Conservation (phyloP, 768 basidiomycete species). For the Podaxis sp. region DNA sequence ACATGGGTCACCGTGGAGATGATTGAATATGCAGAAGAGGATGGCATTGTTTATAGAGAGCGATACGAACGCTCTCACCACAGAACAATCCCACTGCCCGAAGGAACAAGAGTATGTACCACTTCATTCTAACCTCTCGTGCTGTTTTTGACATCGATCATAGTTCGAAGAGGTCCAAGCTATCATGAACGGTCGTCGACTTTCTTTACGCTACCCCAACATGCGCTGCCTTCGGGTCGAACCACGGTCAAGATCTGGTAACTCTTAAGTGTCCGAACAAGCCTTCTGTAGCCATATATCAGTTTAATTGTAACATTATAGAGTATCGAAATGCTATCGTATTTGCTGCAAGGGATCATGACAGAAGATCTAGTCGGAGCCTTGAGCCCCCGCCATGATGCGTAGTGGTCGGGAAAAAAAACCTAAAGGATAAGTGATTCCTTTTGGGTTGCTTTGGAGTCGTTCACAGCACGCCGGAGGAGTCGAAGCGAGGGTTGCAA, state of each 20-base stretch:
- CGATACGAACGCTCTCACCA: conserved; percentile 61
- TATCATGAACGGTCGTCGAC: conserved; percentile 56
- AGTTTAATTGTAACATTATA: conserved; percentile 16
- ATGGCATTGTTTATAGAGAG: conserved; percentile 59
- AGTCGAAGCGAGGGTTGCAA: not conserved
- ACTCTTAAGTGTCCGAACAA: conserved; percentile 27
- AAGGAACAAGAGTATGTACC: conserved; percentile 62
- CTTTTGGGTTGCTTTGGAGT: not conserved
- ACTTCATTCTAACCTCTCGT: not conserved
- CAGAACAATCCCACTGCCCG: conserved; percentile 68
- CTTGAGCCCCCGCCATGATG: no score
- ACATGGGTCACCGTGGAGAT: conserved; percentile 64
- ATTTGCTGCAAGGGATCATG: not conserved
- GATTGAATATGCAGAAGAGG: conserved; percentile 60
- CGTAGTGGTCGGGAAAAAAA: not conserved
- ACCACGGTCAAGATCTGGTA: conserved; percentile 39
- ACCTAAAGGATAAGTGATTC: not conserved
- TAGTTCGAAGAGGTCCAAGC: conserved; percentile 77
- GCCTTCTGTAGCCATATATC: conserved; percentile 22
- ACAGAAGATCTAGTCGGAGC: not conserved
- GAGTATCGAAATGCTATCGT: conserved; percentile 4
- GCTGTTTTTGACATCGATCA: conserved; percentile 2
- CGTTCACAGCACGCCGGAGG: not conserved
- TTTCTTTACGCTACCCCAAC: conserved; percentile 69
- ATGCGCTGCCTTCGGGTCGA: conserved; percentile 47